Base-by-base conservation (phyloP, 2,329 filamentous ascomycete species). In the Monilinia aucupariae region DNA sequence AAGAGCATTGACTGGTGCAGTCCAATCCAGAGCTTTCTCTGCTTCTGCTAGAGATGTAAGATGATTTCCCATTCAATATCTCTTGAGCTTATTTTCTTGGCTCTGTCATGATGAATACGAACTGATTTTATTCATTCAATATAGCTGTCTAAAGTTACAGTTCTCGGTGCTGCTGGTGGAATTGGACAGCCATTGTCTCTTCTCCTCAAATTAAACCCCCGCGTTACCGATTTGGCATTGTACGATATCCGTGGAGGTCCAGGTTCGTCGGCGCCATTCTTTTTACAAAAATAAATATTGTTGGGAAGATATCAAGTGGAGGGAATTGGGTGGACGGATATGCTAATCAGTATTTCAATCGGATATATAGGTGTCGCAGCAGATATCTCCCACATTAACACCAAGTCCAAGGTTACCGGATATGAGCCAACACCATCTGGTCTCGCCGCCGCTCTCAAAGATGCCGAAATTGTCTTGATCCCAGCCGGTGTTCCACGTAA, bases 401-500 rank as follows among this genome's bases (percentile, higher is more conserved):
- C 92, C 67, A 84, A 85, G 71, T 93, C 94, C 70, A 91, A 89
- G 84, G 85, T 93, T 71, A 87, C 87, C 65, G 93, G 93, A 76
- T 96, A 89, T 81, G 87, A 97, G 65, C 93, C 93, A 71, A 85
- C 86, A 76, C 87, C 96, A 70, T 87, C 91, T 69, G 93, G 93
- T 71, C 84, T 92, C 74, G 92, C 96, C 83, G 77, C 86, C 65
- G 92, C 94, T 64, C 86, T 99, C 77, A 96, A 91, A 75, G 91
- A 91, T 78, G 91, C 92, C 72, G 92, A 99, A 78, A 88, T 99
- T 72, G 90, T 97, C 73, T 87, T 99, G 80, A 97, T 99, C 75
- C 94, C 94, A 59, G 94, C 94, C 75, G 94, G 94, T 73, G 96
- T 99, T 84, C 94, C 94, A 75, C 92, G 94, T 96, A 97, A 97